Percentiles rank a stretch among this genome's conserved stretches.
These are phyloP conservation scores for Eucalyptus polybractea DNA, from an alignment of 345 rosid genomes.

Conservation along the genomic window DNA sequence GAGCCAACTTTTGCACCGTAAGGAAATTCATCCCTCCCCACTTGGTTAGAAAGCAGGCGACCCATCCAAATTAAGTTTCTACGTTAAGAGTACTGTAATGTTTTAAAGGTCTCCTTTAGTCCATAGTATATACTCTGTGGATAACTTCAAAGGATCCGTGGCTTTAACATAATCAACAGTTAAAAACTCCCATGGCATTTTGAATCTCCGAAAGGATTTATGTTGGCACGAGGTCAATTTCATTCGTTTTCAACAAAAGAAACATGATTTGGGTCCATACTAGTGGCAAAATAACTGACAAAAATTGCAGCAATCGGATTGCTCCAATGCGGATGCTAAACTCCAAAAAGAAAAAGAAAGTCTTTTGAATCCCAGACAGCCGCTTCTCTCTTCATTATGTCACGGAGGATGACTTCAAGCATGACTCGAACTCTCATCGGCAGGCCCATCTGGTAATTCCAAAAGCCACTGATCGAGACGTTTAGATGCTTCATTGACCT, in stretches of 20 bases:
- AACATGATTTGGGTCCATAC: not conserved
- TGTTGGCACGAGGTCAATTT: not conserved
- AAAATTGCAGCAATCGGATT: not conserved
- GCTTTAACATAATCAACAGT: not conserved
- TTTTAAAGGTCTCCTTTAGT: not conserved
- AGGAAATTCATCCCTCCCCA: not conserved
- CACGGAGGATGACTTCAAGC: not conserved
- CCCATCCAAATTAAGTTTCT: not conserved
- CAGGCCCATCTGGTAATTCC: not conserved
- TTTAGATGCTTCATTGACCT: not conserved
- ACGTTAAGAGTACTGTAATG: not conserved
- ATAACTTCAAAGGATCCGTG: not conserved
- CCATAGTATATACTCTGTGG: not conserved
- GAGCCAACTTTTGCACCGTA: not conserved
- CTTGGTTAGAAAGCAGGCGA: not conserved
- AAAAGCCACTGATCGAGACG: not conserved
- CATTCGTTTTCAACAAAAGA: not conserved
- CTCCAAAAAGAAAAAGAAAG: not conserved
- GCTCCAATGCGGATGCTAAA: not conserved
- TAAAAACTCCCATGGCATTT: not conserved
- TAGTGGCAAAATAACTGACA: not conserved
- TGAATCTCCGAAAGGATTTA: not conserved
- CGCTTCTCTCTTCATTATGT: not conserved
- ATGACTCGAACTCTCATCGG: not conserved
- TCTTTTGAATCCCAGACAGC: not conserved